Evolutionary conservation across 495 filamentous ascomycete genomes (phyloP), one percentile per base, ranked within the genome.

Genomic region (Echria macrotheca): DNA sequence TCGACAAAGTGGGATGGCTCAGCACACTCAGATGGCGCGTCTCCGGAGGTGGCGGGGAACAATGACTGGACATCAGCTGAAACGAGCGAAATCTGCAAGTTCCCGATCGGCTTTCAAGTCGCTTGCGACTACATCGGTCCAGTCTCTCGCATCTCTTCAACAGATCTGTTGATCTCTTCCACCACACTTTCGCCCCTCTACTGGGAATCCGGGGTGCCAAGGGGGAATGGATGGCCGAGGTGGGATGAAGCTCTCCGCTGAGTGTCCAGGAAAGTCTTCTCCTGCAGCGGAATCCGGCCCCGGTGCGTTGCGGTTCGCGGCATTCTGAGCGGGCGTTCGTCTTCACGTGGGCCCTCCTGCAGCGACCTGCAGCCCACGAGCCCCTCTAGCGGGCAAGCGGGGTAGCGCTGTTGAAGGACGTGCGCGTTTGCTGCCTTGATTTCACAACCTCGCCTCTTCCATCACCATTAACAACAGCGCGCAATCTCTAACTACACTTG

Each of bases 271-370:
- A 17, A 29, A 35, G 22, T 35, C 17, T 14, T 31, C 1, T 10
- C 8, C 24, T 33, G 11, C 47, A 41, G 39, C 47, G 26, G 47
- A 23, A 50, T 14, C 28, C 23, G 38, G 26, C 24, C 46, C 46
- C 17, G 18, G 29, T 23, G 18, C 44, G 23, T 14, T 31, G 9
- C 38, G 41, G 53, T 55, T 55, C 47, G 29, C 43, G 42, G 32
- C 22, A n/a, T 42, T 24, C 43, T 42, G 48, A 17, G 48, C 35
- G 38, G 48, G 24, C 23, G 53, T 55, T 55, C 47, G 48, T 38
- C 25, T 26, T 55, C 53, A 41, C 53, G 48, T 54, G 51, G 44
- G 29, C 35, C 28, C 41, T 43, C 15, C 49, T 51, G 49, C 49
- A 44, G 31, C 19, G 35, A 28, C 53, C 42, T 55, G 53, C 53